phyloP scores from a whole-genome alignment of 495 filamentous ascomycete species.

The Pseudoneurospora amorphoporcata region DNA sequence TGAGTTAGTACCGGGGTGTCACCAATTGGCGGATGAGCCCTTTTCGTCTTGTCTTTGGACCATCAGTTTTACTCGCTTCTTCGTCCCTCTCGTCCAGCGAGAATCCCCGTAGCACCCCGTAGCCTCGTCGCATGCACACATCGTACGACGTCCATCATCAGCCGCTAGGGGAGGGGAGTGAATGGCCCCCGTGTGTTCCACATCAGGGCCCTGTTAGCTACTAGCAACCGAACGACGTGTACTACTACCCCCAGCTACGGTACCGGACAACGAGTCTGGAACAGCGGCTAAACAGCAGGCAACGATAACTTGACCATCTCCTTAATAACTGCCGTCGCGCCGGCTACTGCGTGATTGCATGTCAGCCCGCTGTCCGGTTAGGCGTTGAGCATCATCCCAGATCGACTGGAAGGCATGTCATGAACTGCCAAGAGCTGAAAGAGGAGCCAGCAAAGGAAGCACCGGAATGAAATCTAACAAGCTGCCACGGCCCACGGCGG shows the following conservation, averaged over 20 bases:
- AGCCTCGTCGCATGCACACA: not conserved
- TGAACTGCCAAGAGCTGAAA: not conserved
- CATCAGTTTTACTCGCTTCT: not conserved
- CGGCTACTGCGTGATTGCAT: not conserved
- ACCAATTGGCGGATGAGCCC: not conserved
- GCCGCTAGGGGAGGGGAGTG: not conserved
- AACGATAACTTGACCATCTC: not conserved
- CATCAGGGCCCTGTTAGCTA: not conserved
- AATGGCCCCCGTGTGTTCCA: not conserved
- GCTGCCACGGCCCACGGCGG: not conserved
- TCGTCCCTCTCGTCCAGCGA: not conserved
- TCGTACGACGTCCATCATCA: not conserved
- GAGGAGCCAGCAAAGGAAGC: not conserved
- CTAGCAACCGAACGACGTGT: not conserved
- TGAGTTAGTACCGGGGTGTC: not conserved
- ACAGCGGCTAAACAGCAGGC: not conserved
- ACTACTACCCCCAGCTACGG: not conserved
- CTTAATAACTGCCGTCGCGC: not conserved
- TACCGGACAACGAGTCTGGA: not conserved
- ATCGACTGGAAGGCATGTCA: not conserved
- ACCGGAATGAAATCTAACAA: not conserved
- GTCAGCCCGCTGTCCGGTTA: not conserved
- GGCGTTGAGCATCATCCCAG: not conserved
- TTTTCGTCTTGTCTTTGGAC: not conserved
- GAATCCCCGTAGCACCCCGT: not conserved